Conservation (phyloP, 345 rosid species). For the Salix udensis region DNA sequence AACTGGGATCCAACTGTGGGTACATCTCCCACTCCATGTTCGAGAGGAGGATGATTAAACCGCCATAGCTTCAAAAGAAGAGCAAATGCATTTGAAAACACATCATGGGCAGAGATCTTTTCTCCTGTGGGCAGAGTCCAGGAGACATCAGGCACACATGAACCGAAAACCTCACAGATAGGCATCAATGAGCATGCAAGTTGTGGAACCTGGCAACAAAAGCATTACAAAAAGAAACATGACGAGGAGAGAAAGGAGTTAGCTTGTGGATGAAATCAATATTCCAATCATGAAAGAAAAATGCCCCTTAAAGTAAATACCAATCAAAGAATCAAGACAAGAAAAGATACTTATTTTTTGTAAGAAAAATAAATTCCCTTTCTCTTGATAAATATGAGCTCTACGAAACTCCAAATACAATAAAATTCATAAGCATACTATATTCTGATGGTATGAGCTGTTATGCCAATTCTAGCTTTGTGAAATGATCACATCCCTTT, state of each 20-base stretch:
- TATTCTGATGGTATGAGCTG: not conserved
- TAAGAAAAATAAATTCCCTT: not conserved
- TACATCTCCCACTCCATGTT: slow-evolving; percentile 64
- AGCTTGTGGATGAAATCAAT: not conserved
- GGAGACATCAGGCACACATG: slow-evolving; percentile 51
- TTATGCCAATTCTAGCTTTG: not conserved
- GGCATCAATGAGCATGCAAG: slow-evolving; percentile 91
- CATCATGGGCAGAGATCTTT: slow-evolving; percentile 62
- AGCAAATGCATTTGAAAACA: slow-evolving; percentile 84
- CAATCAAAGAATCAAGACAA: not conserved
- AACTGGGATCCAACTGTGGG: slow-evolving; percentile 63
- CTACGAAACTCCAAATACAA: not conserved
- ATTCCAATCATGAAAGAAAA: not conserved
- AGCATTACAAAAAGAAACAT: not conserved
- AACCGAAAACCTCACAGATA: slow-evolving; percentile 91
- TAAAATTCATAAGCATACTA: not conserved
- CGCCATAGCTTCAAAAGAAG: slow-evolving; percentile 87
- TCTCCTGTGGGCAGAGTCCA: slow-evolving; percentile 82
- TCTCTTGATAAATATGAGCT: not conserved
- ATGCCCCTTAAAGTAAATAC: not conserved
- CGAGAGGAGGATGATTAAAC: slow-evolving; percentile 79
- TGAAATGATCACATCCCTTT: not conserved
- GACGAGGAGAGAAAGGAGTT: not conserved
- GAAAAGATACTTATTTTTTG: not conserved
- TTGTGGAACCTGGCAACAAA: slow-evolving; percentile 61